Base-by-base conservation (phyloP, 805 yeast species). In the Cyberlindnera maclurae region DNA sequence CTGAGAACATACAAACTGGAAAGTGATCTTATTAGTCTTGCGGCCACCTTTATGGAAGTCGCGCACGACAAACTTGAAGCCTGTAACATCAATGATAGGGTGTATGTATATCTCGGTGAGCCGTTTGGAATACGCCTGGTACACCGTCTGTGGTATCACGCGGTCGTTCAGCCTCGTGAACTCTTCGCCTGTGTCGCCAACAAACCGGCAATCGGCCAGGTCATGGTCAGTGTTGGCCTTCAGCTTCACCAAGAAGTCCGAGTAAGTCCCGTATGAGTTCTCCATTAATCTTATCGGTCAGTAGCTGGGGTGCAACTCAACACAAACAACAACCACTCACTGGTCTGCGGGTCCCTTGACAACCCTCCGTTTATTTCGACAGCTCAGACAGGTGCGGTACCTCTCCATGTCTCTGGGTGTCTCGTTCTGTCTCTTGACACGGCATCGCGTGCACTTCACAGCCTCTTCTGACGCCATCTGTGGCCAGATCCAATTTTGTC, bases 1-100 rank as follows among this genome's bases (percentile, higher is more conserved):
- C 38, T 68, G 73, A 3, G 70, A 64, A 41, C 73, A 68, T 22
- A 68, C 60, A 40, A 64, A 68, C 63, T 61, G 65, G 58, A 70
- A 67, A 1, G 69, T 55, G 29, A 67, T 57, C 43, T 64, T 67
- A 38, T 65, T 65, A 7, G 64, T 52, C 41, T 61, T 63, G 29
- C 62, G 54, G 5, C 68, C 68, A 27, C 66, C 67, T 47, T 67
- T 65, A 45, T 68, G 73, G 44, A 60, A 67, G 43, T 68, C 73
- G 36, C 73, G 54, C 11, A 67, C 64, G 0, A 71, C 68, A 42
- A 67, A 67, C 37, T 63, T 58, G 42, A 59, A 68, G 2, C 72
- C 72, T 0, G 73, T 65, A 3, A 55, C 44, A 4, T 48, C 50
- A 56, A 67, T 68, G 27, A 68, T 40, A 5, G 73, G 72, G n/a